Percentiles rank a stretch among this genome's conserved stretches.
These are phyloP conservation scores for Auricularia cornea DNA, from an alignment of 768 basidiomycete genomes.

Conservation along the genomic window DNA sequence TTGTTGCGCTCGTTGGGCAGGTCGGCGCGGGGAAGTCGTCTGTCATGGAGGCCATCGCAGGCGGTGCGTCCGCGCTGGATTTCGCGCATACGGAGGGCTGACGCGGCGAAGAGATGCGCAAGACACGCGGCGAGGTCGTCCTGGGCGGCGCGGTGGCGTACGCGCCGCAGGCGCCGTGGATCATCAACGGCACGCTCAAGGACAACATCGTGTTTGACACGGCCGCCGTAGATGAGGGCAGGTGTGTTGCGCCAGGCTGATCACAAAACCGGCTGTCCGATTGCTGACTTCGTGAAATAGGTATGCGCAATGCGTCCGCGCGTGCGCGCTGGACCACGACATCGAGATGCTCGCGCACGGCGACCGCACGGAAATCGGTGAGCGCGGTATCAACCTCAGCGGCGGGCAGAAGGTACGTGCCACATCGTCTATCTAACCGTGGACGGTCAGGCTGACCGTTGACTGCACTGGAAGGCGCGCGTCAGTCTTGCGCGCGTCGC, in stretches of 20 bases:
- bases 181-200: conserved; percentile 56
- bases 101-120: conserved; percentile 46
- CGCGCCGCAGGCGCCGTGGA: conserved; percentile 57
- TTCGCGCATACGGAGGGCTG: background rate
- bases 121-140: conserved; percentile 45
- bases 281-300: conserved; percentile 19
- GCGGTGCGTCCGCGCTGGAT: conserved; percentile 7
- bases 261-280: no score
- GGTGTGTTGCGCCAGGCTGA: conserved; percentile 27
- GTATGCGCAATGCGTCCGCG: conserved; percentile 47
- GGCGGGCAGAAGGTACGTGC: conserved; percentile 31
- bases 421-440: background rate
- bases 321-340: conserved; percentile 65
- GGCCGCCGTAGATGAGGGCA: conserved; percentile 43
- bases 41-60: conserved; percentile 13
- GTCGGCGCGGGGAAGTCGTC: conserved; percentile 60
- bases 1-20: conserved; percentile 63
- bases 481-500: conserved; percentile 69
- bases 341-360: conserved; percentile 63
- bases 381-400: conserved; percentile 59
- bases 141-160: conserved; percentile 45
- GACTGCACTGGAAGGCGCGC: conserved; percentile 41
- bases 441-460: background rate
- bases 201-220: conserved; percentile 72
- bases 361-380: conserved; percentile 63